Conservation (phyloP, 202 grass and related monocot species). For the Schoenoplectus tabernaemontani region DNA sequence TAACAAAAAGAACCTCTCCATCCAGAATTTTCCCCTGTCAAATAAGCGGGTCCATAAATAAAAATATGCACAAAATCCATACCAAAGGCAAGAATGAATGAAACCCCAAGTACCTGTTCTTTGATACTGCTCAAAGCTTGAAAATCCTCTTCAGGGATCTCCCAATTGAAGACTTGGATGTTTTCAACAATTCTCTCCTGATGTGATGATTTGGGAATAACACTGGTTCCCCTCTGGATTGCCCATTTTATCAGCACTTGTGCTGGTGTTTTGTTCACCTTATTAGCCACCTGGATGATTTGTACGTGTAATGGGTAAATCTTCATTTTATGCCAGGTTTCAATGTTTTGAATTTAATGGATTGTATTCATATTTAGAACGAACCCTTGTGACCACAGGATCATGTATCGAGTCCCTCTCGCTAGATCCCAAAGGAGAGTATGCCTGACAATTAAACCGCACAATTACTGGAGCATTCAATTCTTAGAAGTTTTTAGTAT, state of each 20-base stretch:
- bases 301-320: not conserved
- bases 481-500: not conserved
- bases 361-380: slow-evolving; percentile 13
- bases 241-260: slow-evolving; percentile 76
- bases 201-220: slow-evolving; percentile 68
- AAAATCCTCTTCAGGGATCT: slow-evolving; percentile 65
- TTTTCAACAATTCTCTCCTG: slow-evolving; percentile 78
- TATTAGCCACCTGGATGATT: slow-evolving; percentile 46
- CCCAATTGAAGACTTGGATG: slow-evolving; percentile 69
- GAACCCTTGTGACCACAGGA: slow-evolving; percentile 31
- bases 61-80: not conserved
- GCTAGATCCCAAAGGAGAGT: slow-evolving; percentile 67
- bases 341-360: not conserved
- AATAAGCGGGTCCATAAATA: not conserved
- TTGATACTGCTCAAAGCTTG: slow-evolving; percentile 57
- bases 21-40: slow-evolving; percentile 49
- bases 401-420: slow-evolving; percentile 54
- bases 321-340: not conserved
- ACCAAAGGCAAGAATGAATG: not conserved
- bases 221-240: slow-evolving; percentile 62
- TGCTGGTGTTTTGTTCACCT: slow-evolving; percentile 56
- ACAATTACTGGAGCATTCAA: not conserved
- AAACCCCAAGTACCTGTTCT: slow-evolving; percentile 36
- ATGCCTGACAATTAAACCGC: slow-evolving; percentile 41
- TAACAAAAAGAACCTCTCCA: slow-evolving; percentile 68